Evolutionary conservation across 768 basidiomycete species (phyloP).

Genomic region (Psilocybe sp.): DNA sequence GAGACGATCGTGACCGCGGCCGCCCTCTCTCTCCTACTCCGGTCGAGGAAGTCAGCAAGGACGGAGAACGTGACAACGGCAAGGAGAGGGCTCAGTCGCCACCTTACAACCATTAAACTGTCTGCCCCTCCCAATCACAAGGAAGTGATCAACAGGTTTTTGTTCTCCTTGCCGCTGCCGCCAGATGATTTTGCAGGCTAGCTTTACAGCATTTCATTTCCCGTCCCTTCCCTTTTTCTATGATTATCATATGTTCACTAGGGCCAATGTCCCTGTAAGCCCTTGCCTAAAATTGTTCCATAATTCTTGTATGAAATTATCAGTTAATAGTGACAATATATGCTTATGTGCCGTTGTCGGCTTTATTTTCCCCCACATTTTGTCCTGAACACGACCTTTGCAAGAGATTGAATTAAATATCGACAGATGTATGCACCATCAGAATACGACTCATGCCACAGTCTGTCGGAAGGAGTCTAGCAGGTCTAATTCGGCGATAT

Average conservation of each 20-base stretch:
- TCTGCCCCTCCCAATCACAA: not conserved
- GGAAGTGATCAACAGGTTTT: not conserved
- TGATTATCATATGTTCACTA: not conserved
- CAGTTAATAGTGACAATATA: conserved; percentile 16
- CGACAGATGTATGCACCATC: too few relatives aligned
- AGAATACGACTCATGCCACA: too few relatives aligned
- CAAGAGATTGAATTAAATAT: too few relatives aligned
- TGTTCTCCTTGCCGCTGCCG: not conserved
- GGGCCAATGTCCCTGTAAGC: conserved; percentile 2
- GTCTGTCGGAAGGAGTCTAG: conserved; percentile 28
- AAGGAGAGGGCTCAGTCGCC: conserved; percentile 57
- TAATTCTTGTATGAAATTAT: conserved; percentile 13
- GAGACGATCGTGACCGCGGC: conserved; percentile 16
- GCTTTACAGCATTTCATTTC: not conserved
- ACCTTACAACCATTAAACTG: conserved; percentile 51
- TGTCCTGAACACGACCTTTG: too few relatives aligned
- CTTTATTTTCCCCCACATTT: conserved; percentile 9
- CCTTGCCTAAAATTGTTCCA: conserved; percentile 1
- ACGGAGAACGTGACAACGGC: conserved; percentile 29
- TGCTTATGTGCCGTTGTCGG: conserved; percentile 18
- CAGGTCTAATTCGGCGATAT: conserved; percentile 62
- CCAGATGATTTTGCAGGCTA: not conserved
- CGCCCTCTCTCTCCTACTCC: conserved; percentile 53
- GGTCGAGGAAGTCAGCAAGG: conserved; percentile 10
- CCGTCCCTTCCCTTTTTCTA: not conserved